A percentile compares a stretch with the other conserved stretches of the same genome.
Conservation (phyloP, 2,329 filamentous ascomycete genomes). For the Fusarium falciforme region DNA sequence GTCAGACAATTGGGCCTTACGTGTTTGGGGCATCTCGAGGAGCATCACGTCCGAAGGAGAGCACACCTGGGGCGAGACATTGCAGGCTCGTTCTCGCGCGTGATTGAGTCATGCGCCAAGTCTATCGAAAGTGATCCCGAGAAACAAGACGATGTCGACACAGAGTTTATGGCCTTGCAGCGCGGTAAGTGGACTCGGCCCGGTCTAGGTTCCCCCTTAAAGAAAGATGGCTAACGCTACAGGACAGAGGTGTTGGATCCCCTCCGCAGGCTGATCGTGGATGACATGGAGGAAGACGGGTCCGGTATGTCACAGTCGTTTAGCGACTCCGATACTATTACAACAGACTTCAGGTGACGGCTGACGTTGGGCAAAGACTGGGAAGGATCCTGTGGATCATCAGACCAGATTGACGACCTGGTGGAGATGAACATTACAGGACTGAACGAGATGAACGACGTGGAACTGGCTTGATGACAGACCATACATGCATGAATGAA, state of each 20-base stretch:
- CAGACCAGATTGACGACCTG: conserved; percentile 64
- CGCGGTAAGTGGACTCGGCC: conserved; percentile 39
- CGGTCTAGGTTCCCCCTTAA: background rate
- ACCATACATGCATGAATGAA: background rate
- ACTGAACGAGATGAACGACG: conserved; percentile 54
- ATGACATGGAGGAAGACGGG: conserved; percentile 68
- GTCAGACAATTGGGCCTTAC: conserved; percentile 56
- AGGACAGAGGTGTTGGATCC: conserved; percentile 55
- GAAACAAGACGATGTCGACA: conserved; percentile 45
- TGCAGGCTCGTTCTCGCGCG: conserved; percentile 55
- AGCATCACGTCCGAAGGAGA: conserved; percentile 57
- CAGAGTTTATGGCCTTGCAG: conserved; percentile 43
- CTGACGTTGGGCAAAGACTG: conserved; percentile 57
- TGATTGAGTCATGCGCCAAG: conserved; percentile 55
- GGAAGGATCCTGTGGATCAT: conserved; percentile 66
- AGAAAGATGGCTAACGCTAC: conserved; percentile 25
- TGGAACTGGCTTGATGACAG: conserved; percentile 38
- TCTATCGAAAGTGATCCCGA: conserved; percentile 53
- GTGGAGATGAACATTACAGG: conserved; percentile 58
- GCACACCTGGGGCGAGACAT: conserved; percentile 56
- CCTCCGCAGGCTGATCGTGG: conserved; percentile 67
- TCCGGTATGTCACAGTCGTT: conserved; percentile 63
- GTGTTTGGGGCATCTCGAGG: conserved; percentile 60
- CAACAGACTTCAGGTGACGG: conserved; percentile 40
- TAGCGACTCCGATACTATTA: conserved; percentile 42